These are phyloP conservation scores for Chiua sp. DNA, from an alignment of 1,284 basidiomycete species.

Conservation along the genomic window DNA sequence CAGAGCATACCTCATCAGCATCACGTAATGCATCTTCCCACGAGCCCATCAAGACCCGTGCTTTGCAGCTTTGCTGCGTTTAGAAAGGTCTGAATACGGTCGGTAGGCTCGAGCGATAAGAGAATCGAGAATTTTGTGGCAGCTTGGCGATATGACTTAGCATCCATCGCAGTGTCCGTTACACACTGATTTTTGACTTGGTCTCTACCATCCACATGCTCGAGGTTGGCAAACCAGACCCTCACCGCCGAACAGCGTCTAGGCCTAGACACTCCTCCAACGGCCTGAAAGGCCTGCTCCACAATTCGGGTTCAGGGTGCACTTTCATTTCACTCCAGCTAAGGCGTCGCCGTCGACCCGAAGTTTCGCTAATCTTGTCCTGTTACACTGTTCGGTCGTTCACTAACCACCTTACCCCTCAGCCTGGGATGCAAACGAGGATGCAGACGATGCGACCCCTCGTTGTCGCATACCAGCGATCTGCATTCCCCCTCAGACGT, in stretches of 20 bases:
- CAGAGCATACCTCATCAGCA: background rate
- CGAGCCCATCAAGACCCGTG: background rate
- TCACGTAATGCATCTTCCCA: background rate
- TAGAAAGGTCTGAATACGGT: background rate
- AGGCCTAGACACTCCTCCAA: conserved; percentile 42
- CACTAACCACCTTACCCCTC: too few species aligned
- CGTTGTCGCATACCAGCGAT: too few species aligned
- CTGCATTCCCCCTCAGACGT: too few species aligned
- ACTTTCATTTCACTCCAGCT: conserved; percentile 69
- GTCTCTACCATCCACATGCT: too few species aligned
- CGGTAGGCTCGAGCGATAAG: background rate
- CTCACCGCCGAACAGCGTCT: conserved; percentile 24
- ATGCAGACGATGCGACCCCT: too few species aligned
- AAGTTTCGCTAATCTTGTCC: too few species aligned
- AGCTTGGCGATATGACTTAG: background rate
- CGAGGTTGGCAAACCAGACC: too few species aligned
- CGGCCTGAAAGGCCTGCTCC: conserved; percentile 65
- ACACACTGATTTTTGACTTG: background rate
- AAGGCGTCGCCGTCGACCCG: too few species aligned
- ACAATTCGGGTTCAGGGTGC: conserved; percentile 54
- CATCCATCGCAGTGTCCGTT: background rate
- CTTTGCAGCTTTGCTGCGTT: background rate
- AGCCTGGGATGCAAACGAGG: too few species aligned
- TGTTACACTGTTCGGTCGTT: too few species aligned
- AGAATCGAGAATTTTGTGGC: background rate